Base-by-base conservation (phyloP, 805 yeast species). In the Candida quercuum region DNA sequence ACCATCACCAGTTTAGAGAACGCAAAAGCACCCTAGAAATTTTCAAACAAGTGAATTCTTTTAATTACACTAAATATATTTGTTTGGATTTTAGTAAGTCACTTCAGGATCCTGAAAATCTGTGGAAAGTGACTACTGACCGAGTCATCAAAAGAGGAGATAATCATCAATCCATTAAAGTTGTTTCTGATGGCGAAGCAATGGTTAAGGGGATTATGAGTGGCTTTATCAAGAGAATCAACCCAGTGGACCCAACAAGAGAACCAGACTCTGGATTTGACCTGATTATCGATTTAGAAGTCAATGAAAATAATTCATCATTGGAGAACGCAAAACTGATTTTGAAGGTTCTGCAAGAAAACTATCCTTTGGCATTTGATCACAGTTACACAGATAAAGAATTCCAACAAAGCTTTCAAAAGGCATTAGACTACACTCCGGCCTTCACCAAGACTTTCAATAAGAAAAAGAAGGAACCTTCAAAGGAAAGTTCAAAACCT, bases 161-260 rank as follows among this genome's bases (percentile, higher is more conserved):
- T 52, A 81, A 85, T 45, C 99, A 93, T 56, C 96, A 85, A 56
- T 77, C 89, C 2, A 85, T 93, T 27, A 78, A 81, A 46, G 69
- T 66, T 5, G 56, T 52, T 0, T 51, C 60, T 3, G 68, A 72
- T 38, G 77, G 80, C 9, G 64, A 65, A 5, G 58, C 60, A 14
- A 65, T 69, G 36, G 78, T 85, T 0, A 59, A 66, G 24, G 71
- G 68, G 16, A 81, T 93, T 23, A 77, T 91, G 86, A 63, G 64
- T 22, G 87, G 89, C 0, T 89, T 91, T 51, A 64, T 85, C 33
- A 66, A 67, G 5, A 63, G 93, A 39, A 86, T 81, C 50, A 85
- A 86, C 52, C 74, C 77, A 0, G 69, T 86, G 3, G 61, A 73
- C 41, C 40, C 61, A 1, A 38, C 45, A 0, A 56, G 43, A 12